These are phyloP conservation scores for Xanthoconium separans DNA, from an alignment of 1,284 basidiomycete species.

Conservation along the genomic window DNA sequence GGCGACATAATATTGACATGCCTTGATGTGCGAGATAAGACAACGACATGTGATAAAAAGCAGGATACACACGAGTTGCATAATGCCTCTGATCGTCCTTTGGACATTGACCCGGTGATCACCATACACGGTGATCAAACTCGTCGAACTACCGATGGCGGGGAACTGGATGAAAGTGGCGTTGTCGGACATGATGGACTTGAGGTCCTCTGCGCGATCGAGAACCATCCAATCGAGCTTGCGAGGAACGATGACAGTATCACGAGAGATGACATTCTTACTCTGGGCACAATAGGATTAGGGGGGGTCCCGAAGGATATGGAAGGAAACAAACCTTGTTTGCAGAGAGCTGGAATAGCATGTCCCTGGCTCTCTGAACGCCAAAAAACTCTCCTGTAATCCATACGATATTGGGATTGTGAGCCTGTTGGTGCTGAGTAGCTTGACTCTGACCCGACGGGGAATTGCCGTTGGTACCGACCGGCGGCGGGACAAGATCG, in stretches of 20 bases:
- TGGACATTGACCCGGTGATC: constrained; percentile 96
- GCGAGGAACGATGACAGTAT: constrained; percentile 91
- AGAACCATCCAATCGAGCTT: constrained; percentile 99
- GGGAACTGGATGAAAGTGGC: constrained; percentile 96
- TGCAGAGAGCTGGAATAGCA: constrained; percentile 86
- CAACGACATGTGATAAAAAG: constrained; percentile 8
- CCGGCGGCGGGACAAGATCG: constrained; percentile 43
- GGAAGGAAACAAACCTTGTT: constrained; percentile 65
- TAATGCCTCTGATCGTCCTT: constrained; percentile 91
- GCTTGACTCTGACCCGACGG: constrained; percentile 22
- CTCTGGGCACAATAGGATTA: constrained; percentile 52
- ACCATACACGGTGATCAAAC: constrained; percentile 91
- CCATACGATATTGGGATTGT: constrained; percentile 82
- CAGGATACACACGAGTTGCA: constrained; percentile 77
- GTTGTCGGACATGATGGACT: constrained; percentile 93
- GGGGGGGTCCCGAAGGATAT: neutral
- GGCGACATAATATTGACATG: constrained; percentile 94
- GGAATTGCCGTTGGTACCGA: constrained; percentile 33
- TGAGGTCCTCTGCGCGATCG: constrained; percentile 89
- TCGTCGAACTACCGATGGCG: constrained; percentile 86
- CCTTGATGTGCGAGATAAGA: constrained; percentile 45
- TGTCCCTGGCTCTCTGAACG: constrained; percentile 92
- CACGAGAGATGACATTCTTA: constrained; percentile 88
- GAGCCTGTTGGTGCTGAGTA: constrained; percentile 29
- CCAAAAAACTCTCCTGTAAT: constrained; percentile 98